Evolutionary conservation across 2,329 filamentous ascomycete species (phyloP).

Genomic region (Claviceps pusilla): DNA sequence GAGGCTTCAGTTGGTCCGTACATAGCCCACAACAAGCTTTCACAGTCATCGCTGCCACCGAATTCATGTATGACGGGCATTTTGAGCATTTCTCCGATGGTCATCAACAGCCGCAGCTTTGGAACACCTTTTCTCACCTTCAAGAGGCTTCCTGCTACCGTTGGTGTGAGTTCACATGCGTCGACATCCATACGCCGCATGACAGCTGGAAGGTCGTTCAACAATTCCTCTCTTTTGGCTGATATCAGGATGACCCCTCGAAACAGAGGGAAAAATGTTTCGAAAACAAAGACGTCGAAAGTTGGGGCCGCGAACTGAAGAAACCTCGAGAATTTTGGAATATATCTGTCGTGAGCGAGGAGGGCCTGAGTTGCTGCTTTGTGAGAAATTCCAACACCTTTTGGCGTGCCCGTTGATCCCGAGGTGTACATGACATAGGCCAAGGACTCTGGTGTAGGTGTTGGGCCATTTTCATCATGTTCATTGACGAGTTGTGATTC

Average conservation of each 20-base stretch:
- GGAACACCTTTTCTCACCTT: slow-evolving; percentile 53
- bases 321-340: slow-evolving; percentile 65
- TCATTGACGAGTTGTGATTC: not conserved
- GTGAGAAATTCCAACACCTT: slow-evolving; percentile 75
- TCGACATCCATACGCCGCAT: slow-evolving; percentile 56
- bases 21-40: slow-evolving; percentile 74
- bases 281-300: slow-evolving; percentile 89
- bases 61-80: slow-evolving; percentile 64
- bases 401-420: slow-evolving; percentile 76
- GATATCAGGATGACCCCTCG: slow-evolving; percentile 59
- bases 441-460: slow-evolving; percentile 27
- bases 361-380: slow-evolving; percentile 66
- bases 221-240: slow-evolving; percentile 52
- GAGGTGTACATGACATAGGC: slow-evolving; percentile 93
- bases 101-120: slow-evolving; percentile 54
- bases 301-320: slow-evolving; percentile 85
- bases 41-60: slow-evolving; percentile 37
- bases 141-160: slow-evolving; percentile 65
- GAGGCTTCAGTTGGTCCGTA: slow-evolving; percentile 87
- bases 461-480: slow-evolving; percentile 7
- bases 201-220: slow-evolving; percentile 57
- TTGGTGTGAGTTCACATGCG: slow-evolving; percentile 78
- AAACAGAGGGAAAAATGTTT: slow-evolving; percentile 79
- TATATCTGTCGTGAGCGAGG: slow-evolving; percentile 62
- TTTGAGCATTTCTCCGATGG: slow-evolving; percentile 88